Conservation (phyloP, 1,284 basidiomycete species). For the Bjerkandera adusta region DNA sequence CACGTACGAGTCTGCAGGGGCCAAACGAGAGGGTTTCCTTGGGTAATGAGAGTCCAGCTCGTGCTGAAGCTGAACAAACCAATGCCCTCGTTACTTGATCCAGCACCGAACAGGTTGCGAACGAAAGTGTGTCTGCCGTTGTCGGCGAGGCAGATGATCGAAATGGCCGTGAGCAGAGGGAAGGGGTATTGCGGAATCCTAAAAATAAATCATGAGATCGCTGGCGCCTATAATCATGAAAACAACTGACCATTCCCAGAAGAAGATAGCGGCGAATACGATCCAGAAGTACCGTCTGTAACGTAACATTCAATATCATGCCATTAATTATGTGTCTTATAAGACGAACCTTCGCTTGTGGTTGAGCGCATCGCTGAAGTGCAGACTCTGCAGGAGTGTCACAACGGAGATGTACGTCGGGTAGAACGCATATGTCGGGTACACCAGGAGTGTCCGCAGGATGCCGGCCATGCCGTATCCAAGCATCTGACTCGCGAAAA, state of each 20-base stretch:
- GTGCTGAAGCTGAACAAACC: conserved; percentile 48
- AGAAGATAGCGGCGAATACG: conserved; percentile 49
- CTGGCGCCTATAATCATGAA: neutral
- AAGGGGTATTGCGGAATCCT: conserved; percentile 44
- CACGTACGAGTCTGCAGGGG: conserved; percentile 44
- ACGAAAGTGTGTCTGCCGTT: conserved; percentile 44
- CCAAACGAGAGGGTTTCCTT: conserved; percentile 53
- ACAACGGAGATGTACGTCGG: conserved; percentile 52
- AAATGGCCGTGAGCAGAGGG: conserved; percentile 46
- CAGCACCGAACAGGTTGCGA: conserved; percentile 50
- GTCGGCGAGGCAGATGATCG: conserved; percentile 48
- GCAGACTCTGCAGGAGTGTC: conserved; percentile 56
- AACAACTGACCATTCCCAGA: conserved; percentile 41
- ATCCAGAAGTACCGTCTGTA: conserved; percentile 49
- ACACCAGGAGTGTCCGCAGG: conserved; percentile 54
- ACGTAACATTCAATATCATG: neutral
- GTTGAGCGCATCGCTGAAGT: conserved; percentile 44
- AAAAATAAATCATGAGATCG: neutral
- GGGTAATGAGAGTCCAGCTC: conserved; percentile 53
- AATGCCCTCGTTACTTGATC: conserved; percentile 51
- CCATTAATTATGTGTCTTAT: neutral
- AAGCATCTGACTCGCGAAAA: conserved; percentile 61
- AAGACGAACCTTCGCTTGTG: conserved; percentile 40
- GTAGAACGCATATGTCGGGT: conserved; percentile 67
- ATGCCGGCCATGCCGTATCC: conserved; percentile 65